Evolutionary conservation across 257 asterid species (phyloP), one percentile per base, ranked within the genome.

Genomic region (Penstemon newberryi): DNA sequence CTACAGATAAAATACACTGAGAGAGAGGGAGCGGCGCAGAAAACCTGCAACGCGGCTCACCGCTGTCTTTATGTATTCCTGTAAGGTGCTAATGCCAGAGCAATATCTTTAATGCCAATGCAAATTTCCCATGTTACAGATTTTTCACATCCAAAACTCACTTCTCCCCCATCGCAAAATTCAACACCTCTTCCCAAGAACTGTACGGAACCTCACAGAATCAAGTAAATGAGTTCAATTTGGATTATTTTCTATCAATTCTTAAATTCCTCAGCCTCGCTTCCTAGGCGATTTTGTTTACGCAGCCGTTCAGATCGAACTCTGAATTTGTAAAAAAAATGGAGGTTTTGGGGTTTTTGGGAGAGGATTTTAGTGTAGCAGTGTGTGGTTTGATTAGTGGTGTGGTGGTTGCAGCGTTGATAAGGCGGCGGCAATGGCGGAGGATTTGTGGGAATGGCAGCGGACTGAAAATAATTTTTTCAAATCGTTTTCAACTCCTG

Each of bases 351-450:
- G 70, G 52, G 70, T 80, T 25, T 64, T 77, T 11, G 75, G 87
- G 40, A 79, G 77, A 81, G 67, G 77, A 42, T 78, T 63, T 64
- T 86, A 70, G 89, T 73, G 55, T 89, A 81, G 84, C 98, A 90
- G 76, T 85, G 87, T 71, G 90, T 74, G 86, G 76, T 80, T 73
- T 92, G 80, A 79, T 88, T 55, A 75, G 70, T 62, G 86, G 90
- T 3, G 72, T 80, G 67, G 72, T 83, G 42, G 76, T 83, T 60
- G 97, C 96, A 57, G 84, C 90, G 59, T 78, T 77, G 73, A 88
- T 92, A 58, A 76, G 97, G 83, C 79, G 88, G 81, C 82, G 94
- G 85, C 98, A 92, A 62, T 92, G 96, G 95, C 70, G 77, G 78
- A 85, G 93, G 85, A 77, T 83, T 75, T 85, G 86, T 63, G 79